phyloP scores from a whole-genome alignment of 2,329 filamentous ascomycete genomes.

The Fusarium subglutinans region DNA sequence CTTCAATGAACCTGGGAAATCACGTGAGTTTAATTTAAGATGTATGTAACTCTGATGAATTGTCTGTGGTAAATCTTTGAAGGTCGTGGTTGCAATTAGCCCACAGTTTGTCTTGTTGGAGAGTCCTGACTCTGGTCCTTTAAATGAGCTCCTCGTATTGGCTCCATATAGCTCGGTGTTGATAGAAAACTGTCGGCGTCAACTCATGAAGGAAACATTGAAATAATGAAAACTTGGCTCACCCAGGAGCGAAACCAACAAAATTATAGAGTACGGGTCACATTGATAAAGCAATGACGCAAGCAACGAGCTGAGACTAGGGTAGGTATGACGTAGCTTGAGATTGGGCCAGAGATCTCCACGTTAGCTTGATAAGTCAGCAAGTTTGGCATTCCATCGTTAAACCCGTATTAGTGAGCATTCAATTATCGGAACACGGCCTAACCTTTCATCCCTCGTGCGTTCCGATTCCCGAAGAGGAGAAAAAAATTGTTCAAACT shows the following conservation, averaged over 20 bases:
- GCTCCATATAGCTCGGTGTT: not conserved
- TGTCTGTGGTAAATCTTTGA: not conserved
- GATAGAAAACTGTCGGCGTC: not conserved
- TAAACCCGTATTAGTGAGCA: not conserved
- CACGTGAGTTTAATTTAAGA: slow-evolving; percentile 13
- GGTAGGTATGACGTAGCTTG: slow-evolving; percentile 17
- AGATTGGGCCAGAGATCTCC: not conserved
- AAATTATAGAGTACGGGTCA: slow-evolving; percentile 2
- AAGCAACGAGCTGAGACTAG: not conserved
- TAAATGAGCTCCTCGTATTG: not conserved
- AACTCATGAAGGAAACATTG: not conserved
- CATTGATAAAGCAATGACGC: slow-evolving; percentile 24
- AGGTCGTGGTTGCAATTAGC: not conserved
- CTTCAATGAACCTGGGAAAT: not conserved
- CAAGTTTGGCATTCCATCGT: not conserved
- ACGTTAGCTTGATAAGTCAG: slow-evolving; percentile 9
- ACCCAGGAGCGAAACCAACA: not conserved
- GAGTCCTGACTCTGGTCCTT: not conserved
- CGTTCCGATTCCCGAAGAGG: not conserved
- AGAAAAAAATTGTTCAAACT: slow-evolving; percentile 12
- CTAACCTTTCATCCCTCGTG: slow-evolving; percentile 16
- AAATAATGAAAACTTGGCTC: not conserved
- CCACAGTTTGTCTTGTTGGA: not conserved
- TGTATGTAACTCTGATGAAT: not conserved
- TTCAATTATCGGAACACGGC: not conserved